Evolutionary conservation across 306 rosid genomes (phyloP).

Genomic region (Acacia confusa): DNA sequence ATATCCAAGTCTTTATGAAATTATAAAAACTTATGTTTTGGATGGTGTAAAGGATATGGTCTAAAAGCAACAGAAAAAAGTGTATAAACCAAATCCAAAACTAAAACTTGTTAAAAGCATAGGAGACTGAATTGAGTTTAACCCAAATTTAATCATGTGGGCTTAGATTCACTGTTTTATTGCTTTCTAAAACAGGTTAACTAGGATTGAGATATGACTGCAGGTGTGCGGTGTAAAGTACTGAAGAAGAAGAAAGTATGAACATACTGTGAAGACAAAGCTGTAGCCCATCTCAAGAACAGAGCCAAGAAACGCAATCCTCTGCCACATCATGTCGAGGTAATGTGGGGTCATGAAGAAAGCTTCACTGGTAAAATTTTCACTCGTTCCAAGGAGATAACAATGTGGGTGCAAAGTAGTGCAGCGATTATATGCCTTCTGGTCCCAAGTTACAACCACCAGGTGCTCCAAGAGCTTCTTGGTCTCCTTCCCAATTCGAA

Average conservation of each 20-base stretch:
- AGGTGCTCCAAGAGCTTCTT: slow-evolving; percentile 55
- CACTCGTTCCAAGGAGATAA: slow-evolving; percentile 49
- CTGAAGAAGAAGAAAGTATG: not conserved
- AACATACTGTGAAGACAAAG: slow-evolving; percentile 79
- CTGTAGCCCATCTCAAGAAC: slow-evolving; percentile 72
- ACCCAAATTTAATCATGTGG: not conserved
- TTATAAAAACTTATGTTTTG: too few relatives aligned
- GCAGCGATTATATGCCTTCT: slow-evolving; percentile 71
- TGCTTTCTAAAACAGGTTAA: not conserved
- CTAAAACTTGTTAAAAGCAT: too few relatives aligned
- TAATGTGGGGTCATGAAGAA: slow-evolving; percentile 68
- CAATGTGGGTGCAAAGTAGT: slow-evolving; percentile 61
- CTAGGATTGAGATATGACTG: not conserved
- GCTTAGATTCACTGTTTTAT: not conserved
- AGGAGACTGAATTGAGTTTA: too few relatives aligned
- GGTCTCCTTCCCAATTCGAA: slow-evolving; percentile 60
- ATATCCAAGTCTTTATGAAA: too few relatives aligned
- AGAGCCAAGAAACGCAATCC: slow-evolving; percentile 57
- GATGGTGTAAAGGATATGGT: too few relatives aligned
- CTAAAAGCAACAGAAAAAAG: too few relatives aligned
- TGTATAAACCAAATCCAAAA: too few relatives aligned
- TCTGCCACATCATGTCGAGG: slow-evolving; percentile 83
- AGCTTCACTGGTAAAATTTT: slow-evolving; percentile 71
- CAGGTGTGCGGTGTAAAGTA: not conserved
- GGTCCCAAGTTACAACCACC: slow-evolving; percentile 73